phyloP scores from a whole-genome alignment of 805 yeast genomes.

The Wickerhamiella vanderwaltii region DNA sequence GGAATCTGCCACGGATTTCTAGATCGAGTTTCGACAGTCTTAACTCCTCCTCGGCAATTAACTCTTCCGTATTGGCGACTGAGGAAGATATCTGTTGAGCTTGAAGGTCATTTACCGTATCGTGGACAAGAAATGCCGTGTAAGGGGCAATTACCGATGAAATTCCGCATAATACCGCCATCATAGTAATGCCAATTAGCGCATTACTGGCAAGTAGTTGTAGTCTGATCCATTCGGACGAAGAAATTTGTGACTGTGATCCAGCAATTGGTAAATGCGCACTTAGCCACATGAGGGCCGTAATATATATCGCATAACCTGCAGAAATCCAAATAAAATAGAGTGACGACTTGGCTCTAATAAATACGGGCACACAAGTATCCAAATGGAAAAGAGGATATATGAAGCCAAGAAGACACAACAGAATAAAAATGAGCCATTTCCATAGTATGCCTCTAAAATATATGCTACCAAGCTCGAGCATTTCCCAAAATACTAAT shows the following conservation, averaged over 20 bases:
- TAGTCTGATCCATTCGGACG: constrained; percentile 19
- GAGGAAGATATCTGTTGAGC: constrained; percentile 24
- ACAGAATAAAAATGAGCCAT: constrained; percentile 21
- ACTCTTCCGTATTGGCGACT: constrained; percentile 24
- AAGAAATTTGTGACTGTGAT: constrained; percentile 9
- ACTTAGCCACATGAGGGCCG: constrained; percentile 23
- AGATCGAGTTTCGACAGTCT: constrained; percentile 21
- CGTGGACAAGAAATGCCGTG: constrained; percentile 24
- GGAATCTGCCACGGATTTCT: constrained; percentile 16
- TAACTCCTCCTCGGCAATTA: constrained; percentile 23
- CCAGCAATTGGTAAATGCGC: constrained; percentile 25
- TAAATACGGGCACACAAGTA: constrained; percentile 10
- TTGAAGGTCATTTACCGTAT: constrained; percentile 24
- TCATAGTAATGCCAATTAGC: constrained; percentile 31
- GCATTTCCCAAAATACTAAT: constrained; percentile 31
- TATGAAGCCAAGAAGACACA: constrained; percentile 16
- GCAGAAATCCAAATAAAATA: constrained; percentile 20
- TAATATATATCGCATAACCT: constrained; percentile 20
- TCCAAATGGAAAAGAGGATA: constrained; percentile 18
- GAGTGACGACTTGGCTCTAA: constrained; percentile 16
- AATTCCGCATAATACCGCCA: constrained; percentile 32
- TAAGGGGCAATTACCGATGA: constrained; percentile 33
- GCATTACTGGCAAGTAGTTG: constrained; percentile 28
- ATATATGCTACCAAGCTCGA: constrained; percentile 16
- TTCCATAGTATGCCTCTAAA: constrained; percentile 19